Percentiles rank a stretch among this genome's conserved stretches.
Evolutionary conservation across 768 basidiomycete genomes (phyloP).

Genomic region (Gyrodon lividus): DNA sequence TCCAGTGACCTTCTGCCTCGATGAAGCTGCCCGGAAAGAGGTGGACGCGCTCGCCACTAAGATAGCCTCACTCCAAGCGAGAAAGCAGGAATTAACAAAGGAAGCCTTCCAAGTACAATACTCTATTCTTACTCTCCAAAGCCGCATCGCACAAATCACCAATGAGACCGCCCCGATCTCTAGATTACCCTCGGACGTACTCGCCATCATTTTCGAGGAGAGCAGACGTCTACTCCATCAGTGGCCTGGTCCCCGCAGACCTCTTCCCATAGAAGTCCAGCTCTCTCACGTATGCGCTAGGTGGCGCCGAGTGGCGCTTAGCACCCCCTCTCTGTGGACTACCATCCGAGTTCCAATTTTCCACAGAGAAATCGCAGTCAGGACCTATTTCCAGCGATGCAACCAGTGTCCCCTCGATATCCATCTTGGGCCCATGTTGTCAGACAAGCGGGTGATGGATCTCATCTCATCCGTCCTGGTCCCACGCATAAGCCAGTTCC

Average conservation of each 20-base stretch:
- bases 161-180: slow-evolving; percentile 31
- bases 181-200: slow-evolving; percentile 31
- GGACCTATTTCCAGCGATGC: slow-evolving; percentile 32
- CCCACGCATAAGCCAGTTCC: slow-evolving; percentile 31
- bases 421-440: slow-evolving; percentile 30
- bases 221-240: slow-evolving; percentile 26
- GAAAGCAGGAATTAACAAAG: slow-evolving; percentile 18
- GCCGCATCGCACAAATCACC: slow-evolving; percentile 32
- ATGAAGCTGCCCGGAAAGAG: slow-evolving; percentile 25
- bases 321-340: slow-evolving; percentile 36
- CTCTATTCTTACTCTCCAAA: slow-evolving; percentile 30
- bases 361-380: slow-evolving; percentile 27
- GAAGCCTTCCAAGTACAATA: slow-evolving; percentile 27
- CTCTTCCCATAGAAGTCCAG: slow-evolving; percentile 33
- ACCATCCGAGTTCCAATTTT: slow-evolving; percentile 33
- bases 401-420: slow-evolving; percentile 31
- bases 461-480: slow-evolving; percentile 27
- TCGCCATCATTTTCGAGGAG: slow-evolving; percentile 35
- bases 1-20: slow-evolving; percentile 10
- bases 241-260: slow-evolving; percentile 28
- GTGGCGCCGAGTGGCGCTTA: slow-evolving; percentile 37
- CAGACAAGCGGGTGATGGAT: slow-evolving; percentile 23
- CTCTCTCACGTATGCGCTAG: slow-evolving; percentile 35
- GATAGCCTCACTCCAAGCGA: slow-evolving; percentile 22
- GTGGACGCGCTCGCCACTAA: slow-evolving; percentile 21